A percentile compares a stretch with the other conserved stretches of the same genome.
Conservation (phyloP, 192 early-diverging fungal species). For the Podila epigama region DNA sequence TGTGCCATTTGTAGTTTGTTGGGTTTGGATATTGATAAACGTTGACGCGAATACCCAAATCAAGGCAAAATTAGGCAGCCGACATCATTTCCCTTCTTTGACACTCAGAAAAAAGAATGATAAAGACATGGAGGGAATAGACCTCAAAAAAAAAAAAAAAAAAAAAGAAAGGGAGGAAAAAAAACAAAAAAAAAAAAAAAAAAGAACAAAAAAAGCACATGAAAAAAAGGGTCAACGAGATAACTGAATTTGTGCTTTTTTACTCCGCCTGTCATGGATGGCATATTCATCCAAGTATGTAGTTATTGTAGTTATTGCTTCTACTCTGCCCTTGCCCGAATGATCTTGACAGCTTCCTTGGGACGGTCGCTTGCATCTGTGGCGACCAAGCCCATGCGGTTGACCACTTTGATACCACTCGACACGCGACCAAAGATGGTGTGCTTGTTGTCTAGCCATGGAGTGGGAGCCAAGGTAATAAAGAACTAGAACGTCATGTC, state of each 20-base stretch:
- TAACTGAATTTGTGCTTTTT: neutral
- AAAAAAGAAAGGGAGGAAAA: neutral
- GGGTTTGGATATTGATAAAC: no score
- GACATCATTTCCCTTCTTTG: neutral
- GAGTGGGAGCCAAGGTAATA: slow-evolving; percentile 90
- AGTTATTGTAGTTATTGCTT: neutral
- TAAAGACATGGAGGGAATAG: neutral
- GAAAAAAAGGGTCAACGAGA: slow-evolving; percentile 3
- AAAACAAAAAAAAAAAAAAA: neutral
- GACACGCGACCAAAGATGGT: slow-evolving; percentile 89
- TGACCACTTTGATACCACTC: slow-evolving; percentile 83
- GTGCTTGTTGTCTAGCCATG: slow-evolving; percentile 92
- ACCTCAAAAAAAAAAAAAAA: neutral
- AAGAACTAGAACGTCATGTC: slow-evolving; percentile 76
- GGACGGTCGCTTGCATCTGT: slow-evolving; percentile 64
- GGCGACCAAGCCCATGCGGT: slow-evolving; percentile 76
- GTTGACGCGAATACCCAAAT: neutral
- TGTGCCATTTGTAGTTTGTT: no score
- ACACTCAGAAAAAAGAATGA: neutral
- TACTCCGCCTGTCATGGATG: neutral
- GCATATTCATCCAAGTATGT: neutral
- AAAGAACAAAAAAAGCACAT: neutral
- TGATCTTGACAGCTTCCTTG: slow-evolving; percentile 56
- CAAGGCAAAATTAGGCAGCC: neutral
- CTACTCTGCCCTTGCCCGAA: slow-evolving; percentile 48